Evolutionary conservation across 2,329 filamentous ascomycete species (phyloP), one percentile per base, ranked within the genome.

Genomic region (Aspergillus uvarum): DNA sequence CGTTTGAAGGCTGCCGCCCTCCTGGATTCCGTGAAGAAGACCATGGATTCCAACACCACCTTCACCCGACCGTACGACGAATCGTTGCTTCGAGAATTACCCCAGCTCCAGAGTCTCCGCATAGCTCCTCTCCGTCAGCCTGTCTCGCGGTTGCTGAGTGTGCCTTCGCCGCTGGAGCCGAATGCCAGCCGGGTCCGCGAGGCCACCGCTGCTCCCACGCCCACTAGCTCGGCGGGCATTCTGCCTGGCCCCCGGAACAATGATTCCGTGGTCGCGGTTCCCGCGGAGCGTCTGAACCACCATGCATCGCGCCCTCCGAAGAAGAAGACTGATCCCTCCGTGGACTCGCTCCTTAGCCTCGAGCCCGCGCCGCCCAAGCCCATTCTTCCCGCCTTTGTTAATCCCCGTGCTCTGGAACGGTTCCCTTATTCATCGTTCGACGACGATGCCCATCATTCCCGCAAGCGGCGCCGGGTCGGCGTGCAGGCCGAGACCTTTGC

Each of bases 101-200:
- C 77, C 55, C 74, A 78, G 56, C 72, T 76, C 11, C 75, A 72
- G 35, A 70, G 75, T 61, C 70, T 81, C 54, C 77, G 76, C 59
- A 82, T 82, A 53, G 75, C 80, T 62, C 80, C 80, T 55, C 72
- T 82, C 22, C 79, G 79, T 32, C 76, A 80, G 63, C 79, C 78
- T 12, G 74, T 76, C 21, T 77, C 77, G 14, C 75, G 75, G 42
- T 72, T 71, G 42, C 70, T 77, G 60, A 77, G 74, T 56, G 68
- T 73, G 42, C 78, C 78, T n/a, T 74, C 74, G 19, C 78, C 79
- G 22, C 72, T 82, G 52, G 80, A 82, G 63, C 79, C 79, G 10
- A 77, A 74, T 64, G 74, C 77, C 29, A 73, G 68, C 44, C 69
- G 68, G 5, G 66, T 71, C 22, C 68, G 72, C 22, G 72, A 77